Conservation (phyloP, 2,329 filamentous ascomycete genomes). For the Microsporum canis region DNA sequence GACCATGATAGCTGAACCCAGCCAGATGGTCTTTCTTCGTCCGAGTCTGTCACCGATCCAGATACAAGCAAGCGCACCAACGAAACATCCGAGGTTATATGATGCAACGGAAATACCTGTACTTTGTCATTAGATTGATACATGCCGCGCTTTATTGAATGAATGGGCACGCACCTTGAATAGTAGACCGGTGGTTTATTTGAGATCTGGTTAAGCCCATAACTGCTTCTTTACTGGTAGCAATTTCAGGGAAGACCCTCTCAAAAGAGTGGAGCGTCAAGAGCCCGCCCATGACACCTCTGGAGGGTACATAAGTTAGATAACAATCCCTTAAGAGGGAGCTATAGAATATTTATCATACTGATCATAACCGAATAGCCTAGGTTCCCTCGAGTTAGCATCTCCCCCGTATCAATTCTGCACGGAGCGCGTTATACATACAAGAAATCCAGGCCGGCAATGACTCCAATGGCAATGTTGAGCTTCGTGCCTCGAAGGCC, state of each 20-base stretch:
- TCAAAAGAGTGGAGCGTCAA: constrained; percentile 56
- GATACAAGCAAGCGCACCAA: constrained; percentile 40
- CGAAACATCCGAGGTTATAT: constrained; percentile 42
- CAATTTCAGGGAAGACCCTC: constrained; percentile 43
- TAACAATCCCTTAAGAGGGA: not conserved
- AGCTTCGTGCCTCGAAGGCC: constrained; percentile 55
- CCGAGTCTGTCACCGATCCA: constrained; percentile 43
- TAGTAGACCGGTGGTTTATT: constrained; percentile 38
- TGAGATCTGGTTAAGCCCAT: constrained; percentile 23
- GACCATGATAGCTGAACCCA: constrained; percentile 40
- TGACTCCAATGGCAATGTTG: constrained; percentile 57
- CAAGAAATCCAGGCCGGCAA: constrained; percentile 62
- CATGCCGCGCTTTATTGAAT: no score
- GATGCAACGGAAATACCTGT: constrained; percentile 32
- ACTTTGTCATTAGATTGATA: not conserved
- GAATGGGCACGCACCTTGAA: constrained; percentile 25
- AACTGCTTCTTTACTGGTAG: constrained; percentile 32
- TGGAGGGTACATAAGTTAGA: constrained; percentile 14
- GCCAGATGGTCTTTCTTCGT: constrained; percentile 40
- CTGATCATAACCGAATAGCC: constrained; percentile 54
- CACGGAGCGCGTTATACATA: constrained; percentile 18
- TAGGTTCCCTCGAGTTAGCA: constrained; percentile 14
- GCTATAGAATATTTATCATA: constrained; percentile 13
- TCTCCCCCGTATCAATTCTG: not conserved
- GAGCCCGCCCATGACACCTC: constrained; percentile 62